These are phyloP conservation scores for Candida sanyaensis DNA, from an alignment of 1,139 yeast species.

Conservation along the genomic window DNA sequence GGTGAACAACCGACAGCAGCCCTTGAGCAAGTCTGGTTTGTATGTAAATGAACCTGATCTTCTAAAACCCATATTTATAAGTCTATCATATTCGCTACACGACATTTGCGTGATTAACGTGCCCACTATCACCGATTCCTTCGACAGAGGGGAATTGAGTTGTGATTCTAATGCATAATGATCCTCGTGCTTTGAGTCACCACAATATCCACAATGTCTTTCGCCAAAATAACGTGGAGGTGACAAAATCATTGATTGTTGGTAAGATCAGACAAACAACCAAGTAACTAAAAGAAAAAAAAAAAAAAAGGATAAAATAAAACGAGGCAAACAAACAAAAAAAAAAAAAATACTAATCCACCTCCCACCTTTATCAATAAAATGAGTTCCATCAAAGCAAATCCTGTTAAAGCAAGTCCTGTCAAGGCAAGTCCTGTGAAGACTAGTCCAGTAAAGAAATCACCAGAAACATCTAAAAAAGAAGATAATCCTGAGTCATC, in stretches of 20 bases:
- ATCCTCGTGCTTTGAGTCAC: constrained; percentile 42
- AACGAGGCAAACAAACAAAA: neutral
- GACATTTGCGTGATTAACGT: constrained; percentile 49
- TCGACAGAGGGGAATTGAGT: constrained; percentile 15
- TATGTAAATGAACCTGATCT: constrained; percentile 77
- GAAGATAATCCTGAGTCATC: constrained; percentile 9
- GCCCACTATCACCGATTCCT: constrained; percentile 47
- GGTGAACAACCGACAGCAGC: constrained; percentile 84
- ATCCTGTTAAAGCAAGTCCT: constrained; percentile 3
- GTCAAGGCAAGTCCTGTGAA: constrained; percentile 14
- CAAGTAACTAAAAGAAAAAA: neutral
- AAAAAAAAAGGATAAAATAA: neutral
- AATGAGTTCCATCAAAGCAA: neutral
- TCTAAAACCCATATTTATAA: constrained; percentile 75
- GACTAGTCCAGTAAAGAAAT: constrained; percentile 19
- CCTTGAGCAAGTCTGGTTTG: constrained; percentile 68
- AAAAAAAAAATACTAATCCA: neutral
- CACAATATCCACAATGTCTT: constrained; percentile 65
- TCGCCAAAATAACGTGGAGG: constrained; percentile 25
- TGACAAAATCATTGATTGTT: constrained; percentile 7
- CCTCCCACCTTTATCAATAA: neutral
- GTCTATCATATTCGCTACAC: constrained; percentile 55
- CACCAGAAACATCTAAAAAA: constrained; percentile 9
- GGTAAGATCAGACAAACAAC: neutral
- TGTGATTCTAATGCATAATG: constrained; percentile 37